These are phyloP conservation scores for Agastache rugosa DNA, from an alignment of 257 asterid genomes.

Conservation along the genomic window DNA sequence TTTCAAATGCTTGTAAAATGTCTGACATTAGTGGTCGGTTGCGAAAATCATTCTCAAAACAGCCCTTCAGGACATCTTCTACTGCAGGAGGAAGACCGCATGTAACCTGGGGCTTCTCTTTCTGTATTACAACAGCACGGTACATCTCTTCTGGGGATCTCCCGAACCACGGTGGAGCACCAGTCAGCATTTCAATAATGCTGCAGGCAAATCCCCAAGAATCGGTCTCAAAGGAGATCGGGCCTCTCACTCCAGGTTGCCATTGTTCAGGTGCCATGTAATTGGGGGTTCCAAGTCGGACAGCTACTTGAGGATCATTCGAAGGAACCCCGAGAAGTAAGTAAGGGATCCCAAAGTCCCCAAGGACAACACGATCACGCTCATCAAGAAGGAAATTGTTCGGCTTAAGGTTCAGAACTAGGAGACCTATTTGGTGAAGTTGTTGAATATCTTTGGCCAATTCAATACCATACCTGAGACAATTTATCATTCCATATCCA, in stretches of 20 bases:
- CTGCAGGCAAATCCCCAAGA: slow-evolving; percentile 80
- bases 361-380: slow-evolving; percentile 51
- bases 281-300: slow-evolving; percentile 63
- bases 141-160: slow-evolving; percentile 55
- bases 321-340: slow-evolving; percentile 59
- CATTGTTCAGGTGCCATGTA: slow-evolving; percentile 85
- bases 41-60: slow-evolving; percentile 70
- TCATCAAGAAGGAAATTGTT: slow-evolving; percentile 65
- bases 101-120: slow-evolving; percentile 68
- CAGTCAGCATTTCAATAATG: slow-evolving; percentile 69
- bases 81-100: slow-evolving; percentile 61
- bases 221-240: slow-evolving; percentile 66
- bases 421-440: slow-evolving; percentile 56
- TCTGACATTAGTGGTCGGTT: slow-evolving; percentile 68
- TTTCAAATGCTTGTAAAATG: slow-evolving; percentile 61
- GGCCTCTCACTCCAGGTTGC: slow-evolving; percentile 75
- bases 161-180: slow-evolving; percentile 64
- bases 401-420: slow-evolving; percentile 70
- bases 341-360: slow-evolving; percentile 69
- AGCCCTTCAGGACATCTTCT: slow-evolving; percentile 58
- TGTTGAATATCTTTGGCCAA: slow-evolving; percentile 58
- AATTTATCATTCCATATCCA: slow-evolving; percentile 25
- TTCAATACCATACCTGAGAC: slow-evolving; percentile 60
- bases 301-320: slow-evolving; percentile 43
- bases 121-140: slow-evolving; percentile 48